Evolutionary conservation across 2,329 filamentous ascomycete genomes (phyloP).

Genomic region (Colletotrichum sojae): DNA sequence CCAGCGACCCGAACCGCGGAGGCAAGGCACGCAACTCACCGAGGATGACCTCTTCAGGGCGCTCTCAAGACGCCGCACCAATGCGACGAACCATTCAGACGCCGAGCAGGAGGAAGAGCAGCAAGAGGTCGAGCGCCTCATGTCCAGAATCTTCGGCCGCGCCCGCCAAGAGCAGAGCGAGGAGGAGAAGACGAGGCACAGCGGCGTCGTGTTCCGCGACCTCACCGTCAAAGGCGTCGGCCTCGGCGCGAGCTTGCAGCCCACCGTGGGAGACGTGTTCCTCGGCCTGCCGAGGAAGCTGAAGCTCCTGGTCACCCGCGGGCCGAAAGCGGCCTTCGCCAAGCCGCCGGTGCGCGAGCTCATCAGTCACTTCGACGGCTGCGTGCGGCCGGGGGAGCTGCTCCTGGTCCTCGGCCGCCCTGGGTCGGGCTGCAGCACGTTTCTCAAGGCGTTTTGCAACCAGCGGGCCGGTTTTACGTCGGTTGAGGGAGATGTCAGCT

Average conservation of each 20-base stretch:
- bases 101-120: slow-evolving; percentile 58
- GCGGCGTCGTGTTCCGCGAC: slow-evolving; percentile 78
- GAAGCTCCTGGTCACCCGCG: slow-evolving; percentile 45
- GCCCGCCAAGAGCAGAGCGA: slow-evolving; percentile 76
- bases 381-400: slow-evolving; percentile 70
- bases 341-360: slow-evolving; percentile 53
- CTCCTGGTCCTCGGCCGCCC: slow-evolving; percentile 71
- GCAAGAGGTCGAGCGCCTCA: slow-evolving; percentile 70
- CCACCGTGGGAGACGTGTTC: slow-evolving; percentile 57
- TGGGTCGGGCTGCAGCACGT: slow-evolving; percentile 69
- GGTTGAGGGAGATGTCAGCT: slow-evolving; percentile 76
- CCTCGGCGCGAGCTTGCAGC: slow-evolving; percentile 70
- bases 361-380: slow-evolving; percentile 68
- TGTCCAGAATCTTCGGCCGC: slow-evolving; percentile 80
- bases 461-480: slow-evolving; percentile 74
- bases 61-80: slow-evolving; percentile 64
- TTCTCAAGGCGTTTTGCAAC: slow-evolving; percentile 77
- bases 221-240: slow-evolving; percentile 80
- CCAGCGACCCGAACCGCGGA: slow-evolving; percentile 43
- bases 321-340: slow-evolving; percentile 51
- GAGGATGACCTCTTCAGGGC: slow-evolving; percentile 68
- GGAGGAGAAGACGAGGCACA: slow-evolving; percentile 78
- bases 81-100: slow-evolving; percentile 48
- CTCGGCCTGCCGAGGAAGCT: slow-evolving; percentile 48
- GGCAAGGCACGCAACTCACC: slow-evolving; percentile 48